These are phyloP conservation scores for Prunus dulcis DNA, from an alignment of 306 rosid species.

Conservation along the genomic window DNA sequence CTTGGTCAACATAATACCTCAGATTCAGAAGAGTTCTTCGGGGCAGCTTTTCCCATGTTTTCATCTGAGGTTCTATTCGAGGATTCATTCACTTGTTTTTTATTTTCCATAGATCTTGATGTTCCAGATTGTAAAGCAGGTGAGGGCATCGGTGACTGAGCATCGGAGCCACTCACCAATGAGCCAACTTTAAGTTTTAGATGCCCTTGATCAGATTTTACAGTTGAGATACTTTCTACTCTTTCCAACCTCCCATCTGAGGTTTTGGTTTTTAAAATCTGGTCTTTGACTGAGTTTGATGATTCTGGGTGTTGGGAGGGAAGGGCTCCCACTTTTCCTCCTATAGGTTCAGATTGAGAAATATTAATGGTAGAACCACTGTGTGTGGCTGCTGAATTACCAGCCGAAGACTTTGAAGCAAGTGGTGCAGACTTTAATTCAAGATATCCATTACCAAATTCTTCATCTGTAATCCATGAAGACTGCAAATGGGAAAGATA, in stretches of 20 bases:
- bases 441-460: constrained; percentile 88
- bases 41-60: constrained; percentile 42
- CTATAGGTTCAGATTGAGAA: constrained; percentile 58
- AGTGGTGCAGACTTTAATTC: constrained; percentile 69
- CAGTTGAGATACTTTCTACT: constrained; percentile 41
- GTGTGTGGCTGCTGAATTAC: constrained; percentile 47
- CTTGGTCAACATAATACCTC: constrained; percentile 54
- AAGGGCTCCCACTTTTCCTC: constrained; percentile 46
- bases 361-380: constrained; percentile 45
- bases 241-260: constrained; percentile 64
- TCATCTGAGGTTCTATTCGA: constrained; percentile 56
- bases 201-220: constrained; percentile 71
- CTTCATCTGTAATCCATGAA: constrained; percentile 95
- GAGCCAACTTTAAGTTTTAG: constrained; percentile 56
- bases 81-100: constrained; percentile 67
- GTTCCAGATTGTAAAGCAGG: constrained; percentile 55
- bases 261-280: constrained; percentile 42
- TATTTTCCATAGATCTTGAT: constrained; percentile 60
- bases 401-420: constrained; percentile 57
- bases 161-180: constrained; percentile 62
- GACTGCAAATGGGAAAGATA: constrained; percentile 53
- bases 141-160: constrained; percentile 48
- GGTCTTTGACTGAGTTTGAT: constrained; percentile 60
- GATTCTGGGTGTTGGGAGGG: constrained; percentile 45
- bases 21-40: constrained; percentile 41